Percentiles rank a stretch among this genome's conserved stretches.
Evolutionary conservation across 345 rosid species (phyloP).

Genomic region (Geranium brycei): DNA sequence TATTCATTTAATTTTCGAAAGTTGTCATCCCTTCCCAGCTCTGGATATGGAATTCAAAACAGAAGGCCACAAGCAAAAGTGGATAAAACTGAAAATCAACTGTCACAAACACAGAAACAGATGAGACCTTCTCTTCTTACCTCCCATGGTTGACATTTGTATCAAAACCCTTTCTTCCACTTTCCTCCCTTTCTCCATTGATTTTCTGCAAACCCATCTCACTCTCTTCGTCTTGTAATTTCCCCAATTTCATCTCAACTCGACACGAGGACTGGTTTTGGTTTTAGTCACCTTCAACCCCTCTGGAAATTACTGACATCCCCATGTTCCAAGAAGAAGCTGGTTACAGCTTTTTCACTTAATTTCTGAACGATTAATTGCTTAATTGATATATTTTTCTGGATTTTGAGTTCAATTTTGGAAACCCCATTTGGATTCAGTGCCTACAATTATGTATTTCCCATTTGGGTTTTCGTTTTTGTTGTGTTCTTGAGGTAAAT

Average conservation of each 20-base stretch:
- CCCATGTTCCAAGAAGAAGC: constrained; percentile 33
- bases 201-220: constrained; percentile 25
- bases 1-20: too few relatives aligned
- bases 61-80: constrained; percentile 10
- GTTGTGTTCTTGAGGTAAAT: too few relatives aligned
- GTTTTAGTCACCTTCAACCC: constrained; percentile 72
- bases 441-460: too few relatives aligned
- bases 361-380: neutral
- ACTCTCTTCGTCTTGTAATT: constrained; percentile 6
- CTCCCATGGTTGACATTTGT: constrained; percentile 16
- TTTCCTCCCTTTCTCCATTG: constrained; percentile 21
- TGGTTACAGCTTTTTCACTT: constrained; percentile 20
- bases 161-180: constrained; percentile 23
- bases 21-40: too few relatives aligned
- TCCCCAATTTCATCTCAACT: neutral
- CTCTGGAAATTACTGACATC: constrained; percentile 69
- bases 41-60: neutral
- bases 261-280: constrained; percentile 21
- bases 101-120: neutral
- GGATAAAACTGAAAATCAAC: constrained; percentile 1
- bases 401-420: too few relatives aligned
- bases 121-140: neutral
- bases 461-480: too few relatives aligned
- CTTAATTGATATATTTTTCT: too few relatives aligned
- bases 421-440: too few relatives aligned